These are phyloP conservation scores for Dictyostelium citrinum DNA, from an alignment of 78 protist genomes.

Conservation along the genomic window DNA sequence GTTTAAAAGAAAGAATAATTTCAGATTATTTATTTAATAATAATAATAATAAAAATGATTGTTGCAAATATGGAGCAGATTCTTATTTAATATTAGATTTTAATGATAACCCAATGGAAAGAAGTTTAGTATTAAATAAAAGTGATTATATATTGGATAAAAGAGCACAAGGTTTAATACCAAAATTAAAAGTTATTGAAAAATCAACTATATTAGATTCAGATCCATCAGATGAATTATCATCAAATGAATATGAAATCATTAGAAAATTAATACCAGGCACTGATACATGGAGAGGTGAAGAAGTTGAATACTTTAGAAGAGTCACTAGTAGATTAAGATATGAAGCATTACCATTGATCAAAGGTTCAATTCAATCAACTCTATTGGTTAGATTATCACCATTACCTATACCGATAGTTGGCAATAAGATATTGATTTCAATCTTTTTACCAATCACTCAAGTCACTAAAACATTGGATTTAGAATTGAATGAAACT, in stretches of 20 bases:
- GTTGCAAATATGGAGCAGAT: slow-evolving; percentile 3
- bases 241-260: neutral
- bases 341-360: slow-evolving; percentile 43
- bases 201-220: slow-evolving; percentile 4
- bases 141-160: slow-evolving; percentile 27
- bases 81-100: slow-evolving; percentile 30
- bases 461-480: slow-evolving; percentile 42
- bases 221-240: slow-evolving; percentile 18
- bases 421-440: neutral
- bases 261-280: slow-evolving; percentile 21
- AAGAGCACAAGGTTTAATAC: slow-evolving; percentile 30
- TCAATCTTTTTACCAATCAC: slow-evolving; percentile 43
- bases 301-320: slow-evolving; percentile 68
- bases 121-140: slow-evolving; percentile 6
- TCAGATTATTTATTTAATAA: neutral
- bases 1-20: slow-evolving; percentile 10
- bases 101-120: slow-evolving; percentile 40
- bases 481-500: slow-evolving; percentile 25
- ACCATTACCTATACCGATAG: slow-evolving; percentile 48
- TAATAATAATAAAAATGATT: neutral
- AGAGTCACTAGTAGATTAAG: slow-evolving; percentile 22
- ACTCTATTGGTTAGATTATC: slow-evolving; percentile 10
- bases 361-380: slow-evolving; percentile 54
- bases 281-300: slow-evolving; percentile 48
- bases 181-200: slow-evolving; percentile 57